These are phyloP conservation scores for Tuber umbilicatum DNA, from an alignment of 495 filamentous ascomycete species.

Conservation along the genomic window DNA sequence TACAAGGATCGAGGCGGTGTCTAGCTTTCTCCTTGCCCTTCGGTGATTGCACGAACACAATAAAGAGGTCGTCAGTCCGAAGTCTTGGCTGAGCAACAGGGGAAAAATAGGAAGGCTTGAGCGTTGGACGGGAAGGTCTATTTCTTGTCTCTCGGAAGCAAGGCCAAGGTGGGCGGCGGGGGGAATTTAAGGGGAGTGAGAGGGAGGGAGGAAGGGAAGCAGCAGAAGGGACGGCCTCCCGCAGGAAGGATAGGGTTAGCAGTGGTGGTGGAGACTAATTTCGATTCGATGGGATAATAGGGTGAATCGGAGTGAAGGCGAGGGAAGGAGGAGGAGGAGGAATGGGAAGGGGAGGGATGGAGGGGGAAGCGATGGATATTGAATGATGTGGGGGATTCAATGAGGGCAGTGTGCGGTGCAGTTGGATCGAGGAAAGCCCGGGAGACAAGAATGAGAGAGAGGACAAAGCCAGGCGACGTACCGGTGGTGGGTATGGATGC, in stretches of 20 bases:
- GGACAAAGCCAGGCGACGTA: slow-evolving; percentile 10
- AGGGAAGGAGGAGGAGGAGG: slow-evolving; percentile 14
- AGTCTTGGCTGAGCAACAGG: slow-evolving; percentile 32
- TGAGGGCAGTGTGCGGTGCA: background rate
- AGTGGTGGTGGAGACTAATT: slow-evolving; percentile 20
- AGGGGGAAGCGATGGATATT: slow-evolving; percentile 11
- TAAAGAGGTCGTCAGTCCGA: slow-evolving; percentile 35
- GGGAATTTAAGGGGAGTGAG: slow-evolving; percentile 34
- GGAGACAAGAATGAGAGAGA: slow-evolving; percentile 9
- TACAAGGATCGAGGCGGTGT: slow-evolving; percentile 13
- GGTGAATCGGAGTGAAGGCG: slow-evolving; percentile 29
- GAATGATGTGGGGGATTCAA: background rate
- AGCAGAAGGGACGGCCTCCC: slow-evolving; percentile 2
- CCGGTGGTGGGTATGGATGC: background rate
- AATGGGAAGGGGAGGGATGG: background rate
- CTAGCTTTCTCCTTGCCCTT: slow-evolving; percentile 18
- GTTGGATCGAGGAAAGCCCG: background rate
- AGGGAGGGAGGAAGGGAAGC: slow-evolving; percentile 8
- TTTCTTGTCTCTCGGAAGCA: slow-evolving; percentile 30
- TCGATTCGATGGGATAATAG: slow-evolving; percentile 30
- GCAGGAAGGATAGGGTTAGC: slow-evolving; percentile 25
- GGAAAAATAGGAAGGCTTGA: slow-evolving; percentile 31
- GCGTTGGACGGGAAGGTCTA: slow-evolving; percentile 26
- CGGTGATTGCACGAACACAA: slow-evolving; percentile 29
- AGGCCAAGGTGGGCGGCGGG: slow-evolving; percentile 32